A percentile compares a stretch with the other conserved stretches of the same genome.
Conservation (phyloP, 306 rosid species). For the Quercus bicolor region DNA sequence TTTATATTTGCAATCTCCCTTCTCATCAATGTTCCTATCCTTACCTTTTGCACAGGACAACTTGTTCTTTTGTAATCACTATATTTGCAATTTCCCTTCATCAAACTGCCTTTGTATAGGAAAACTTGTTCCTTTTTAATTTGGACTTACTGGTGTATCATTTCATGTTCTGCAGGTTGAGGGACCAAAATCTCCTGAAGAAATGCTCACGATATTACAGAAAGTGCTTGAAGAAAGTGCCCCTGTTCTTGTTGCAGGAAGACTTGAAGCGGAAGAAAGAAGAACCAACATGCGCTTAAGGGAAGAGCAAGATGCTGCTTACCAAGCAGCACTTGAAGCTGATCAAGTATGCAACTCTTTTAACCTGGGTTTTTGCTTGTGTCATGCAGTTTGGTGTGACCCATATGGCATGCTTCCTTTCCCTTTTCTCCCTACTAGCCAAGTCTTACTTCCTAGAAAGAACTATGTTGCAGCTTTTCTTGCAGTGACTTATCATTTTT, state of each 20-base stretch:
- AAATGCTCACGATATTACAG: slow-evolving; percentile 67
- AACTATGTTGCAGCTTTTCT: slow-evolving; percentile 11
- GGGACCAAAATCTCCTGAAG: slow-evolving; percentile 87
- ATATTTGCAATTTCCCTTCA: background rate
- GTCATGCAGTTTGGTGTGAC: background rate
- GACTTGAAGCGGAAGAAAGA: slow-evolving; percentile 95
- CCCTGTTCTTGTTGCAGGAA: slow-evolving; percentile 74
- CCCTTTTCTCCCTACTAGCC: slow-evolving; percentile 1
- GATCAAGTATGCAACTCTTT: slow-evolving; percentile 72
- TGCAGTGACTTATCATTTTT: slow-evolving; percentile 20
- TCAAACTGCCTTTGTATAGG: background rate
- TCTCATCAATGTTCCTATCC: background rate
- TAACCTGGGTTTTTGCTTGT: background rate
- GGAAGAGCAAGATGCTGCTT: slow-evolving; percentile 99
- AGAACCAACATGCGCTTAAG: slow-evolving; percentile 65
- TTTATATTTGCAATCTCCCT: background rate
- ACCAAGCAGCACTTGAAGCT: slow-evolving; percentile 96
- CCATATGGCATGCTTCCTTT: slow-evolving; percentile 5
- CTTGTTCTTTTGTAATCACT: background rate
- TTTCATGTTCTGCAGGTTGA: slow-evolving; percentile 59
- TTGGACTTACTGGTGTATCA: slow-evolving; percentile 2
- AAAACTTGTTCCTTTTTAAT: slow-evolving; percentile 2
- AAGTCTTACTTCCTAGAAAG: slow-evolving; percentile 14
- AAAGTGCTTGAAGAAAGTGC: slow-evolving; percentile 93
- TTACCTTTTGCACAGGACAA: background rate